These are phyloP conservation scores for Chlorella ohadii DNA, from an alignment of 139 green algal species.

Conservation along the genomic window DNA sequence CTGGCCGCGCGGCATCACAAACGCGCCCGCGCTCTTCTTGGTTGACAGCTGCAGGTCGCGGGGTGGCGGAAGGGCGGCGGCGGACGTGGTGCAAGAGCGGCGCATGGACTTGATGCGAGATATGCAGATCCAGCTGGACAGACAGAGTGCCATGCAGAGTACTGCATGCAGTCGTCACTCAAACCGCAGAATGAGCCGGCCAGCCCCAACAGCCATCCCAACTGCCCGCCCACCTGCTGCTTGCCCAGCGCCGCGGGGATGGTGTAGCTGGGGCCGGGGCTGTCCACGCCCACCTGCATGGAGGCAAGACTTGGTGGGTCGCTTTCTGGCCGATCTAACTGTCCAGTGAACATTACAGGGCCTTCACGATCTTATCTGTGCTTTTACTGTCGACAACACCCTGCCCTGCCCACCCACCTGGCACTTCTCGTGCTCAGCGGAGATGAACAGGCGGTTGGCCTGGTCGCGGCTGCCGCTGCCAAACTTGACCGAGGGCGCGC, in stretches of 20 bases:
- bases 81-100: too few relatives aligned
- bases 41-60: slow-evolving; percentile 38
- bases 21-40: slow-evolving; percentile 34
- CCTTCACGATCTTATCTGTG: too few relatives aligned
- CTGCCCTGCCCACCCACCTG: background rate
- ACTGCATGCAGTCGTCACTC: too few relatives aligned
- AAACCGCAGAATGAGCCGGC: too few relatives aligned
- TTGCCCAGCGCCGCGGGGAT: slow-evolving; percentile 27
- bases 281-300: slow-evolving; percentile 21
- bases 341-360: too few relatives aligned
- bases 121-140: too few relatives aligned
- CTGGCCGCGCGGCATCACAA: slow-evolving; percentile 43
- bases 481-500: slow-evolving; percentile 38
- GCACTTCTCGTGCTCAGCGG: slow-evolving; percentile 51
- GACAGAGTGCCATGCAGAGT: too few relatives aligned
- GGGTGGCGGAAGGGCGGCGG: too few relatives aligned
- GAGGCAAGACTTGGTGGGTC: background rate
- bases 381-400: too few relatives aligned
- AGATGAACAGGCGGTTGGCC: slow-evolving; percentile 49
- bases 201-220: background rate
- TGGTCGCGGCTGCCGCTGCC: slow-evolving; percentile 34
- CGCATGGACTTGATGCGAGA: too few relatives aligned
- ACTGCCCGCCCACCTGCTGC: slow-evolving; percentile 14
- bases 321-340: too few relatives aligned
- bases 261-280: slow-evolving; percentile 39